Percentiles rank a stretch among this genome's conserved stretches.
These are phyloP conservation scores for Acarospora socialis DNA, from an alignment of 2,329 filamentous ascomycete genomes.

Conservation along the genomic window DNA sequence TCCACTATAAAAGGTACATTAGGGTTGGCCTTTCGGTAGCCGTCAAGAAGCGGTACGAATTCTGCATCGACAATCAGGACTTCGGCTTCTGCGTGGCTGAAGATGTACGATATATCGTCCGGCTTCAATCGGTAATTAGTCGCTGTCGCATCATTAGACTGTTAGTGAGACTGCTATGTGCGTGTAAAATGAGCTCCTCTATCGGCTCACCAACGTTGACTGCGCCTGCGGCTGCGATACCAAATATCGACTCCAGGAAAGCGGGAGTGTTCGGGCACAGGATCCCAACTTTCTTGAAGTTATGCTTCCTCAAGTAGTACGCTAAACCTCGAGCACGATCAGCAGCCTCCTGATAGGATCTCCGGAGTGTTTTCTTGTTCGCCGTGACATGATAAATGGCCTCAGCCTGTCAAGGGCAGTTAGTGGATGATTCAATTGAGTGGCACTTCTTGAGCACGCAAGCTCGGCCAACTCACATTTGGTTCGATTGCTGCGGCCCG, in stretches of 20 bases:
- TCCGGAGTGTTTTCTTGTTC: constrained; percentile 57
- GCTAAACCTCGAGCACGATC: constrained; percentile 77
- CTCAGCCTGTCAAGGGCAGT: constrained; percentile 39
- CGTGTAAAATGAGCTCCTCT: constrained; percentile 8
- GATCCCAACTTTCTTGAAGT: constrained; percentile 65
- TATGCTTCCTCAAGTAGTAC: constrained; percentile 68
- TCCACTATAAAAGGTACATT: constrained; percentile 63
- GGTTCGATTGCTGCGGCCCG: constrained; percentile 82
- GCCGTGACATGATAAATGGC: constrained; percentile 77
- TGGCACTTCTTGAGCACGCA: too few species aligned
- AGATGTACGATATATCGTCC: constrained; percentile 82
- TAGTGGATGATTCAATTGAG: constrained; percentile 5
- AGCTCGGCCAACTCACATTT: constrained; percentile 32
- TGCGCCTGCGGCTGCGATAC: constrained; percentile 65
- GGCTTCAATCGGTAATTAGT: constrained; percentile 63
- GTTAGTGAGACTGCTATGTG: constrained; percentile 24
- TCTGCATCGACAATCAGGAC: constrained; percentile 77
- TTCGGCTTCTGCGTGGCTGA: constrained; percentile 76
- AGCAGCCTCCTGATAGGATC: constrained; percentile 68
- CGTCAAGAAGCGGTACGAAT: constrained; percentile 54
- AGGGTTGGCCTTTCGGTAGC: constrained; percentile 47
- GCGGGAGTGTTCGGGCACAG: constrained; percentile 87
- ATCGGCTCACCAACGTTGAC: constrained; percentile 49
- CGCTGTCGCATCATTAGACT: constrained; percentile 23
- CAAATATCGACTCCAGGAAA: constrained; percentile 82